Percentiles rank a stretch among this genome's conserved stretches.
phyloP scores from a whole-genome alignment of 1,139 yeast genomes.

The Geotrichum cucujoidarum region DNA sequence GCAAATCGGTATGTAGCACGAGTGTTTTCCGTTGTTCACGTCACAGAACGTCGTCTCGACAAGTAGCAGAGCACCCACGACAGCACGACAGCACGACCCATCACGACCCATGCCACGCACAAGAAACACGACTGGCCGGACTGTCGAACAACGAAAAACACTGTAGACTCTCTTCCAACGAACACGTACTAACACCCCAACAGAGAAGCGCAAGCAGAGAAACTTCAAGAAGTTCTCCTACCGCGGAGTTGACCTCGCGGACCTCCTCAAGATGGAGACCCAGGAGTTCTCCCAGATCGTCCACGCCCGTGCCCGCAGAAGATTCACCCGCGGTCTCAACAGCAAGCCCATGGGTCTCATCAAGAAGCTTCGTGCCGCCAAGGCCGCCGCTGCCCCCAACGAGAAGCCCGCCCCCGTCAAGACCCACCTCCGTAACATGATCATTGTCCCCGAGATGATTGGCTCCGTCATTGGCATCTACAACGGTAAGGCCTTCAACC shows the following conservation, averaged over 20 bases:
- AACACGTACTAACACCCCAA: not conserved
- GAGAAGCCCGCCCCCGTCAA: slow-evolving; percentile 98
- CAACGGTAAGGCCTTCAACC: slow-evolving; percentile 99
- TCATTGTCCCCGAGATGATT: slow-evolving; percentile 99
- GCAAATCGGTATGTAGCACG: slow-evolving; percentile 15
- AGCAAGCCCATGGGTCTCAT: slow-evolving; percentile 94
- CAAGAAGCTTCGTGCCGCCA: slow-evolving; percentile 97
- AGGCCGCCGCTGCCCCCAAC: slow-evolving; percentile 83
- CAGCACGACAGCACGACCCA: no score
- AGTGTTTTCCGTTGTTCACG: no score
- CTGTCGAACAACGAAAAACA: not conserved
- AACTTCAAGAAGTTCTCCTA: slow-evolving; percentile 95
- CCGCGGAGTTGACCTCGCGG: slow-evolving; percentile 98
- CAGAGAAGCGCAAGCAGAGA: slow-evolving; percentile 57
- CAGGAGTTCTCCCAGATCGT: slow-evolving; percentile 97
- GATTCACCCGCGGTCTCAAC: slow-evolving; percentile 97
- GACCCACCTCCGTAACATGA: slow-evolving; percentile 99
- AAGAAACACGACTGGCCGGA: slow-evolving; percentile 4
- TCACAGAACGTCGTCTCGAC: no score
- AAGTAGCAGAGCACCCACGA: no score
- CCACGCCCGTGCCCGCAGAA: slow-evolving; percentile 99
- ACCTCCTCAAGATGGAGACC: slow-evolving; percentile 88
- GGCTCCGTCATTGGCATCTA: slow-evolving; percentile 98
- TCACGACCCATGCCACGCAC: slow-evolving; percentile 3
- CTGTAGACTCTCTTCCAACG: no score